These are phyloP conservation scores for Scutellaria galericulata DNA, from an alignment of 257 asterid species.

Conservation along the genomic window DNA sequence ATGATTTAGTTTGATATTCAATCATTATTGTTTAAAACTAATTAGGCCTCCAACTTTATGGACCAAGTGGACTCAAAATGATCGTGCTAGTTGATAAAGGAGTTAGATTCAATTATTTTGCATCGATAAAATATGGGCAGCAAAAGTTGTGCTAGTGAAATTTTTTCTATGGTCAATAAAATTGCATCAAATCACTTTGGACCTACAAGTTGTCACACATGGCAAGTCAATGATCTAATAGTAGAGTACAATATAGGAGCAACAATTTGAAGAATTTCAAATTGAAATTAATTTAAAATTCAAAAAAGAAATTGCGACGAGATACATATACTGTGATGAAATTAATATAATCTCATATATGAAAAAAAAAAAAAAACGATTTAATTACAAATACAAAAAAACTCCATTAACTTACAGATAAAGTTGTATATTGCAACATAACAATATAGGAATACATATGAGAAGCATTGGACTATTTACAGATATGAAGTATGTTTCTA, in stretches of 20 bases:
- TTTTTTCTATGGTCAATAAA: slow-evolving; percentile 26
- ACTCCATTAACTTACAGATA: too few species aligned
- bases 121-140: slow-evolving; percentile 25
- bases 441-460: too few species aligned
- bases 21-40: slow-evolving; percentile 23
- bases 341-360: too few species aligned
- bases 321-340: too few species aligned
- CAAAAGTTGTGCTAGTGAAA: slow-evolving; percentile 20
- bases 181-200: slow-evolving; percentile 4
- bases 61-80: slow-evolving; percentile 27
- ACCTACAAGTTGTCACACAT: slow-evolving; percentile 35
- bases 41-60: slow-evolving; percentile 27
- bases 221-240: slow-evolving; percentile 23
- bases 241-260: background rate
- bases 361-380: too few species aligned
- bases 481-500: background rate
- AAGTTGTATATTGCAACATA: too few species aligned
- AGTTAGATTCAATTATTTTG: slow-evolving; percentile 29
- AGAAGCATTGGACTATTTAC: too few species aligned
- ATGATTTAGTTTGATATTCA: slow-evolving; percentile 23
- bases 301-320: too few species aligned
- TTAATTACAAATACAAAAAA: too few species aligned
- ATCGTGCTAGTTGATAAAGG: slow-evolving; percentile 25
- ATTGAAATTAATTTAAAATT: background rate
- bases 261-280: background rate